Evolutionary conservation across 441 rosid species (phyloP).

Genomic region (Capsella rubella): DNA sequence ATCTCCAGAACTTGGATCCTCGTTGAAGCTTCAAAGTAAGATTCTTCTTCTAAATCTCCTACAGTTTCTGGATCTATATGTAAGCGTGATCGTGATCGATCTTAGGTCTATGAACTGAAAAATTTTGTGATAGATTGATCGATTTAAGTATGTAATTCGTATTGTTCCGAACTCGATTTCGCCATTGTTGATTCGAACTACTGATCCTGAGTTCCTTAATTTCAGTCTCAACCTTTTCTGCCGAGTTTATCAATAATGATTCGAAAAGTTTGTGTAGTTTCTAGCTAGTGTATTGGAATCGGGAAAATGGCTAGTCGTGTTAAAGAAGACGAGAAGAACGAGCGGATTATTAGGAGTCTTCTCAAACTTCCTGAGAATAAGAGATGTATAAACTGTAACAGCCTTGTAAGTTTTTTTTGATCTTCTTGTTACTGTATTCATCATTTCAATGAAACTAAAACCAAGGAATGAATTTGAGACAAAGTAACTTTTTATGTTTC

Average conservation of each 20-base stretch:
- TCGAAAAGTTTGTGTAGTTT: constrained; percentile 1
- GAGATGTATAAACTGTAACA: constrained; percentile 90
- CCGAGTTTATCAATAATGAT: background rate
- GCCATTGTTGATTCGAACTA: constrained; percentile 1
- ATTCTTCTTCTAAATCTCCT: background rate
- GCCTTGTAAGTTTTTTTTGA: constrained; percentile 64
- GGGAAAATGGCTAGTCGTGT: constrained; percentile 71
- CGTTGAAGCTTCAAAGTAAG: constrained; percentile 18
- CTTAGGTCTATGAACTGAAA: background rate
- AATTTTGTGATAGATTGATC: constrained; percentile 6
- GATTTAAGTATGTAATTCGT: background rate
- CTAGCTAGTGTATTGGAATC: constrained; percentile 29
- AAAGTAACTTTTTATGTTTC: background rate
- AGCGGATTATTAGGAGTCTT: constrained; percentile 81
- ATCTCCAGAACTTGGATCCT: background rate
- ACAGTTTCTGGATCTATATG: constrained; percentile 35
- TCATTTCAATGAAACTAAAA: background rate
- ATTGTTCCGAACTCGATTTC: background rate
- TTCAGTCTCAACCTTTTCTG: background rate
- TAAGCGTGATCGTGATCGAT: constrained; percentile 14
- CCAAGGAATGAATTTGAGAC: background rate
- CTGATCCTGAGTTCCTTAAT: background rate
- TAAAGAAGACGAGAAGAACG: constrained; percentile 94
- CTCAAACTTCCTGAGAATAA: constrained; percentile 87
- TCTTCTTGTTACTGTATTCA: background rate